Evolutionary conservation across 768 basidiomycete species (phyloP).

Genomic region (Trametes punicea): DNA sequence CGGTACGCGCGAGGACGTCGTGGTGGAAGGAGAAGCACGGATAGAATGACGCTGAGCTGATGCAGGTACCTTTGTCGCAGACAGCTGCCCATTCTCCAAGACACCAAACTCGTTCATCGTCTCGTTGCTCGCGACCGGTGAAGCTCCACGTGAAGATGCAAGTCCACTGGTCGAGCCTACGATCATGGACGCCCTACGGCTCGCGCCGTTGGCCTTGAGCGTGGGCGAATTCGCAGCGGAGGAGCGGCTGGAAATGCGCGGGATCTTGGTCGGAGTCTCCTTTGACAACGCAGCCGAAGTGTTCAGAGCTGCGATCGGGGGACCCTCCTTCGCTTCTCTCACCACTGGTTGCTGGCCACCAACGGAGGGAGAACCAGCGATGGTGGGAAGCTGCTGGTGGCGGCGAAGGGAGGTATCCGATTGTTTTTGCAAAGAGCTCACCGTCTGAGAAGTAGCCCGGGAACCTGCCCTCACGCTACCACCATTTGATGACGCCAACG

Average conservation of each 20-base stretch:
- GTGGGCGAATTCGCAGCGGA: conserved; percentile 75
- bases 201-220: conserved; percentile 46
- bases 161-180: conserved; percentile 37
- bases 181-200: conserved; percentile 66
- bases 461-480: conserved; percentile 47
- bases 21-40: conserved; percentile 59
- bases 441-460: conserved; percentile 74
- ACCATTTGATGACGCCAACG: conserved; percentile 42
- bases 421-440: conserved; percentile 84
- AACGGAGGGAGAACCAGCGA: conserved; percentile 91
- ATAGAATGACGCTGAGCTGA: conserved; percentile 51
- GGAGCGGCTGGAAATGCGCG: conserved; percentile 83
- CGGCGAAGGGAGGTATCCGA: conserved; percentile 77
- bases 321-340: conserved; percentile 57
- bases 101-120: conserved; percentile 78
- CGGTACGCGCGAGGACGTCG: conserved; percentile 50
- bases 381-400: conserved; percentile 80
- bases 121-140: conserved; percentile 48
- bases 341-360: conserved; percentile 52
- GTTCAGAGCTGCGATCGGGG: conserved; percentile 52
- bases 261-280: conserved; percentile 91
- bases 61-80: conserved; percentile 43
- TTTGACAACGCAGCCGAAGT: conserved; percentile 54
- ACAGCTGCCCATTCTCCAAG: conserved; percentile 56
- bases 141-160: conserved; percentile 58